phyloP scores from a whole-genome alignment of 768 basidiomycete genomes.

The Crucibulum laeve region DNA sequence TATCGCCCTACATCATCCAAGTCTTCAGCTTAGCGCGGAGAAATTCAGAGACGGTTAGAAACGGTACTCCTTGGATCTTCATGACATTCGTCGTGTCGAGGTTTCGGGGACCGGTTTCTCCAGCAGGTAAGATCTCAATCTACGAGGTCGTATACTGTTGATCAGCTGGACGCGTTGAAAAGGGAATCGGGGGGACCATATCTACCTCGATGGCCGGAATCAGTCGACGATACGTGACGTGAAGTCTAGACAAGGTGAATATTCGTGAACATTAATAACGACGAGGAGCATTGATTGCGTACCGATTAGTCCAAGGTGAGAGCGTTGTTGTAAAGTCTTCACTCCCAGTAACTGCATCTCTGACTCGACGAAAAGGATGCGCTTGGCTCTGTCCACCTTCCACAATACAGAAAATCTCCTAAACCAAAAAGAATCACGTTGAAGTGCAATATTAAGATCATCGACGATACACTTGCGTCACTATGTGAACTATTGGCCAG shows the following conservation, averaged over 20 bases:
- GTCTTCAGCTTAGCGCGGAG: slow-evolving; percentile 79
- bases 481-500: slow-evolving; percentile 61
- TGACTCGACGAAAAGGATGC: slow-evolving; percentile 77
- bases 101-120: slow-evolving; percentile 75
- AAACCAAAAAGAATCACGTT: slow-evolving; percentile 11
- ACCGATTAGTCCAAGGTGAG: slow-evolving; percentile 89
- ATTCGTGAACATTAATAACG: slow-evolving; percentile 4
- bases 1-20: slow-evolving; percentile 69
- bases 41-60: slow-evolving; percentile 83
- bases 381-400: slow-evolving; percentile 58
- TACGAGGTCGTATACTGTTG: slow-evolving; percentile 19
- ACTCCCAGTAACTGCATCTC: slow-evolving; percentile 65
- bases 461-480: slow-evolving; percentile 45
- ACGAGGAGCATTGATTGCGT: slow-evolving; percentile 11
- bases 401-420: slow-evolving; percentile 87
- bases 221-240: slow-evolving; percentile 67
- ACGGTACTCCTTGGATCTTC: slow-evolving; percentile 67
- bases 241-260: slow-evolving; percentile 43
- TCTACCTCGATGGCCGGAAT: slow-evolving; percentile 78
- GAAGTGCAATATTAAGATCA: slow-evolving; percentile 2
- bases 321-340: slow-evolving; percentile 62
- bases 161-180: slow-evolving; percentile 7
- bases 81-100: slow-evolving; percentile 67
- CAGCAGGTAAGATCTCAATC: slow-evolving; percentile 83
- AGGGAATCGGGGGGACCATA: slow-evolving; percentile 7